Conservation (phyloP, 1,284 basidiomycete genomes). For the Cronartium quercuum region DNA sequence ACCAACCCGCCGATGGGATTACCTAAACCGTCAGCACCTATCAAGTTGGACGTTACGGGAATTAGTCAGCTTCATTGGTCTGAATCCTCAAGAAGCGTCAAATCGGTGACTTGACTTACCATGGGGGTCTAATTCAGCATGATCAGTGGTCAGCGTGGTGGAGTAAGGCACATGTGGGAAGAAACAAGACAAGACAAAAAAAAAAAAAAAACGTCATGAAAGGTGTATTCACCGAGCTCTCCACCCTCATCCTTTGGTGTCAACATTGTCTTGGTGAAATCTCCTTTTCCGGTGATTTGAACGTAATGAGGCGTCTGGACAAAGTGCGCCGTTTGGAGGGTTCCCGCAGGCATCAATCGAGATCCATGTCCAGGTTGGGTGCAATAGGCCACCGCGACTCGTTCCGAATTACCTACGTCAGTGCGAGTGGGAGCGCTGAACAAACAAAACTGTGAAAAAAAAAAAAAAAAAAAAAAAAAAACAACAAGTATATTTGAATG, state of each 20-base stretch:
- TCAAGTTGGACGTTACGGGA: no score
- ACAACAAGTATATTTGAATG: not conserved
- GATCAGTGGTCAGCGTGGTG: no score
- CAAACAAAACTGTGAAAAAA: not conserved
- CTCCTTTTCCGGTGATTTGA: constrained; percentile 44
- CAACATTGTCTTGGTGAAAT: constrained; percentile 50
- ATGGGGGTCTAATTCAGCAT: constrained; percentile 40
- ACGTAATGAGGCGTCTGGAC: constrained; percentile 42
- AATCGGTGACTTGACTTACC: no score
- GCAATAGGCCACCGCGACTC: not conserved
- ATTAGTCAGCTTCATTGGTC: no score
- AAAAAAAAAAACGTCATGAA: constrained; percentile 37
- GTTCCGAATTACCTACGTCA: not conserved
- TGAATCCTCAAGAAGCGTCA: no score
- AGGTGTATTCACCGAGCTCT: constrained; percentile 44
- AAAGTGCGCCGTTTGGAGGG: constrained; percentile 32
- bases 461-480: not conserved
- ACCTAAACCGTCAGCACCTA: not conserved
- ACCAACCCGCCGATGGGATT: constrained; percentile 3
- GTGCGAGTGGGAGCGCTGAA: not conserved
- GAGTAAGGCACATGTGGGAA: no score
- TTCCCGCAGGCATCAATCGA: not conserved
- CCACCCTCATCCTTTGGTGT: constrained; percentile 47
- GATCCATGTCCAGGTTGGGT: not conserved
- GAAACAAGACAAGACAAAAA: not conserved